phyloP scores from a whole-genome alignment of 1,284 basidiomycete genomes.

The Cryptococcus sp. region DNA sequence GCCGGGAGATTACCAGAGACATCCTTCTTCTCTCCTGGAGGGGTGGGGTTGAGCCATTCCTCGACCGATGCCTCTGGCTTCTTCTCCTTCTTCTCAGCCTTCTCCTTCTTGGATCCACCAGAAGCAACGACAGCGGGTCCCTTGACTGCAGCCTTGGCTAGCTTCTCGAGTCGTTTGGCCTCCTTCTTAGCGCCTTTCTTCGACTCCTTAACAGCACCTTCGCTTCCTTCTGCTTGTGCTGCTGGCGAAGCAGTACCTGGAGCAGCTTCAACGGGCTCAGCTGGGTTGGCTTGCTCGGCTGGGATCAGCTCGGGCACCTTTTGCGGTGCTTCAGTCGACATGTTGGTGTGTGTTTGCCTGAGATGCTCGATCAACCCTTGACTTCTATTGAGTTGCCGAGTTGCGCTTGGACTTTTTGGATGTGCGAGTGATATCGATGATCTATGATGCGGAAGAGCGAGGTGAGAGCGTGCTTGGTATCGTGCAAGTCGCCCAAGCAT shows the following conservation, averaged over 20 bases:
- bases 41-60: constrained; percentile 80
- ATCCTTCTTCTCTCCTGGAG: constrained; percentile 89
- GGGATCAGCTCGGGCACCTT: constrained; percentile 24
- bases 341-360: constrained; percentile 2
- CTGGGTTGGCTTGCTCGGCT: constrained; percentile 35
- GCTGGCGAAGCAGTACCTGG: constrained; percentile 8
- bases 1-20: constrained; percentile 68
- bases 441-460: too few relatives aligned
- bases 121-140: constrained; percentile 48
- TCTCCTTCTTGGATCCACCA: constrained; percentile 65
- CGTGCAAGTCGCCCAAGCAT: too few relatives aligned
- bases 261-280: constrained; percentile 15
- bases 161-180: constrained; percentile 61
- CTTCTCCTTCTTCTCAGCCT: constrained; percentile 64
- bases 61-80: constrained; percentile 60
- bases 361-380: too few relatives aligned
- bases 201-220: constrained; percentile 20
- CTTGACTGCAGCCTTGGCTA: constrained; percentile 68
- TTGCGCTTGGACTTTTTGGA: neutral
- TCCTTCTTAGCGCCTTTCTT: constrained; percentile 63
- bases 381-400: too few relatives aligned
- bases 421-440: too few relatives aligned
- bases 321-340: constrained; percentile 15
- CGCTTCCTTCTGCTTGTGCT: constrained; percentile 21
- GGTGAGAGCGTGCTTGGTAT: too few relatives aligned